Evolutionary conservation across 108 stramenopile species (phyloP).

Genomic region (Discostella stelligeroides): DNA sequence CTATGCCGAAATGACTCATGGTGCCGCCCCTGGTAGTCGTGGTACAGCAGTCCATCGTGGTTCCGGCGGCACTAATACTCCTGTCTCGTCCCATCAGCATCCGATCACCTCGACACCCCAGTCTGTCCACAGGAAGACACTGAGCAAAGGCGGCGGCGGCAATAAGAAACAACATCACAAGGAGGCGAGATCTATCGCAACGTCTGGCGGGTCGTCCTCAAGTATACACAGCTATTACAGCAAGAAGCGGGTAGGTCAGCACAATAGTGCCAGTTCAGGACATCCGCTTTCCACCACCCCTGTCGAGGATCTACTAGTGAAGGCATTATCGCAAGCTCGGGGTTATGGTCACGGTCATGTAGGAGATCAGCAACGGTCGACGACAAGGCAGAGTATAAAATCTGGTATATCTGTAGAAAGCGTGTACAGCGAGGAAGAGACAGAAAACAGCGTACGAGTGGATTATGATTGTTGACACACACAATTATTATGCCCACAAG

Average conservation of each 20-base stretch:
- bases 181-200: not conserved
- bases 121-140: not conserved
- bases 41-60: not conserved
- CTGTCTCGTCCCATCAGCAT: not conserved
- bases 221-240: conserved; percentile 6
- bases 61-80: not conserved
- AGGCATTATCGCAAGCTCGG: conserved; percentile 8
- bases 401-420: not conserved
- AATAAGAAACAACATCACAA: not conserved
- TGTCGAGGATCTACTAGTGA: conserved; percentile 8
- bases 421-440: conserved; percentile 2
- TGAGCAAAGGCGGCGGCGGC: not conserved
- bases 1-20: conserved; percentile 43
- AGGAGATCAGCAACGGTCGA: not conserved
- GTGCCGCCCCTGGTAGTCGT: not conserved
- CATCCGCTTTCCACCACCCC: not conserved
- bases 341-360: not conserved
- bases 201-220: not conserved
- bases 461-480: conserved; percentile 3
- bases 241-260: not conserved
- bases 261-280: not conserved
- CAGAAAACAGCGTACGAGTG: not conserved
- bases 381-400: not conserved
- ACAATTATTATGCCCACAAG: too few relatives aligned
- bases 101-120: not conserved